Evolutionary conservation across 1,284 basidiomycete genomes (phyloP).

Genomic region (Rhodotorula glutinis): DNA sequence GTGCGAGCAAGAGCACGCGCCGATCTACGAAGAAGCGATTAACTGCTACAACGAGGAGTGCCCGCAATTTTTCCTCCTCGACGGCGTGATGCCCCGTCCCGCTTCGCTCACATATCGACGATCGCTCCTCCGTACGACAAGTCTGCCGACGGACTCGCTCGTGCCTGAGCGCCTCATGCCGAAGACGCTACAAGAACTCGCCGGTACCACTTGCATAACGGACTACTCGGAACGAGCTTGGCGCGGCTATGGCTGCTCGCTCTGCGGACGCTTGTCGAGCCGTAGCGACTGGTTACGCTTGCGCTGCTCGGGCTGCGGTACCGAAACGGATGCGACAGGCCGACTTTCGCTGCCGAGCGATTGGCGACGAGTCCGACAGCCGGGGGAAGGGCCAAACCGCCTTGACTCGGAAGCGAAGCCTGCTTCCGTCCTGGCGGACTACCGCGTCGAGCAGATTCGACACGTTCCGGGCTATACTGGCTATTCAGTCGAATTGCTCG

Average conservation of each 20-base stretch:
- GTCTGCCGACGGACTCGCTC: background rate
- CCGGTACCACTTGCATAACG: background rate
- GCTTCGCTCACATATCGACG: slow-evolving; percentile 11
- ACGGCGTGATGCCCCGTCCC: slow-evolving; percentile 8
- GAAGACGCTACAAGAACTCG: slow-evolving; percentile 13
- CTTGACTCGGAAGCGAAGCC: no score
- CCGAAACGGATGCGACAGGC: slow-evolving; percentile 7
- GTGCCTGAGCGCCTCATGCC: slow-evolving; percentile 23
- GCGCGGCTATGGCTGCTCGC: slow-evolving; percentile 29
- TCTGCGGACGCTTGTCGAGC: slow-evolving; percentile 28
- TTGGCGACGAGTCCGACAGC: background rate
- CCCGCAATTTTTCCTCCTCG: slow-evolving; percentile 23
- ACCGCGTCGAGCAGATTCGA: background rate
- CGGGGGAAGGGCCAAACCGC: background rate
- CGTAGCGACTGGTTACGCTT: slow-evolving; percentile 27
- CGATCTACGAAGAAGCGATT: slow-evolving; percentile 16
- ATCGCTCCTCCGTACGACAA: background rate
- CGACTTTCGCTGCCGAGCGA: background rate
- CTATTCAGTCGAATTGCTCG: slow-evolving; percentile 13
- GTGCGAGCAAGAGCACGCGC: background rate
- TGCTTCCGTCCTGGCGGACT: background rate
- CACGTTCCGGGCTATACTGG: slow-evolving; percentile 3
- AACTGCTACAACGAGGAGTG: slow-evolving; percentile 34
- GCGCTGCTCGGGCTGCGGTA: slow-evolving; percentile 23
- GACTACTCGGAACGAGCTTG: slow-evolving; percentile 22